phyloP scores from a whole-genome alignment of 306 rosid genomes.

The Spatholobus suberectus region DNA sequence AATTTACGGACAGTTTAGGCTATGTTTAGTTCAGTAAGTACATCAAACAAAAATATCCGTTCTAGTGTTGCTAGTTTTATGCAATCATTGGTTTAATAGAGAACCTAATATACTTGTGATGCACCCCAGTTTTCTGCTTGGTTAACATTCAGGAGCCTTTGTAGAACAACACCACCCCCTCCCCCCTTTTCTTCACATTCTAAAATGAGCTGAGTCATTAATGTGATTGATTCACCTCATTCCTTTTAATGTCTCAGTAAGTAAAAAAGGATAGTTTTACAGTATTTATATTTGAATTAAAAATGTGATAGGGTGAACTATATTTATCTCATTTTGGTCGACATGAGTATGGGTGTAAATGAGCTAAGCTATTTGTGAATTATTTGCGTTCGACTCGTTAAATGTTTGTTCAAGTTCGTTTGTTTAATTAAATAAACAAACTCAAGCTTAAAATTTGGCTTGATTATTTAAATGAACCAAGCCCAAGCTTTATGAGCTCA shows the following conservation, averaged over 20 bases:
- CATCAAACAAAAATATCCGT: not conserved
- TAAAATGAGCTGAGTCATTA: not conserved
- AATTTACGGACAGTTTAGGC: not conserved
- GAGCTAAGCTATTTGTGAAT: too few relatives aligned
- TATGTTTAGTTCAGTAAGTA: not conserved
- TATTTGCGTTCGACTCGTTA: too few relatives aligned
- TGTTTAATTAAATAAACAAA: too few relatives aligned
- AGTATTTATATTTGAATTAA: not conserved
- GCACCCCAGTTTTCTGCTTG: not conserved
- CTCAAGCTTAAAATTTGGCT: too few relatives aligned
- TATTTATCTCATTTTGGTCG: slow-evolving; percentile 23
- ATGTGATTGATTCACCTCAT: slow-evolving; percentile 23
- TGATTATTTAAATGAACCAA: too few relatives aligned
- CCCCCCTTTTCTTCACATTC: slow-evolving; percentile 10
- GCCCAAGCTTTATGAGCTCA: too few relatives aligned
- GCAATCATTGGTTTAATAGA: not conserved
- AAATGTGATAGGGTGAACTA: slow-evolving; percentile 1
- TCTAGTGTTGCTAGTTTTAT: not conserved
- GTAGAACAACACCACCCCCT: too few relatives aligned
- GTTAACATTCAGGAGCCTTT: slow-evolving; percentile 10
- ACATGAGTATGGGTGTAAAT: too few relatives aligned
- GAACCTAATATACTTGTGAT: slow-evolving; percentile 14
- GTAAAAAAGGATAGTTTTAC: not conserved
- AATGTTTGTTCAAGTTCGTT: too few relatives aligned
- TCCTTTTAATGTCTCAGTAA: not conserved